phyloP scores from a whole-genome alignment of 2,329 filamentous ascomycete species.

The Pseudocercospora cruenta region DNA sequence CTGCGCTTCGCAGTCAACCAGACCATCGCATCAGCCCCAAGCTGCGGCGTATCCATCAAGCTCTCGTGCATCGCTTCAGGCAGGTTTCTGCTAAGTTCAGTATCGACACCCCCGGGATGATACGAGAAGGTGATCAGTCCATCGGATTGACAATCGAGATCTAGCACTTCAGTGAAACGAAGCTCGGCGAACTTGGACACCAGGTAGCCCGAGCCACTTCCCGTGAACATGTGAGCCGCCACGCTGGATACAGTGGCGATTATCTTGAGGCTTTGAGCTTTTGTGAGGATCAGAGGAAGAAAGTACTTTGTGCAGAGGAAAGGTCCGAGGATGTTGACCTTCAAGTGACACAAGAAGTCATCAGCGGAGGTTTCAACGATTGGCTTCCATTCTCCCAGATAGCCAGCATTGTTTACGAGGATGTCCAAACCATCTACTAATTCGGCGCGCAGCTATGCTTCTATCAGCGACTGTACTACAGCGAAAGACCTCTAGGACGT shows the following conservation, averaged over 20 bases:
- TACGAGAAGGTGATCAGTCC: conserved; percentile 47
- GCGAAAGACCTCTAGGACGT: no score
- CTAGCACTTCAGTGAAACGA: conserved; percentile 51
- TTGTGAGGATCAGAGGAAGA: conserved; percentile 43
- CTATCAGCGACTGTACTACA: no score
- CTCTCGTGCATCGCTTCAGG: conserved; percentile 29
- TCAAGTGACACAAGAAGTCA: conserved; percentile 49
- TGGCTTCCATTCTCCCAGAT: conserved; percentile 16
- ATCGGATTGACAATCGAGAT: conserved; percentile 48
- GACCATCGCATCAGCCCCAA: conserved; percentile 38
- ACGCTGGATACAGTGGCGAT: conserved; percentile 48
- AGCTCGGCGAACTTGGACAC: conserved; percentile 50
- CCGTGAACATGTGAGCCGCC: conserved; percentile 40
- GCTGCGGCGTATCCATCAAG: conserved; percentile 35
- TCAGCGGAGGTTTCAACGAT: conserved; percentile 36
- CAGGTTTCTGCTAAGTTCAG: conserved; percentile 46
- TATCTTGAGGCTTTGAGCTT: conserved; percentile 40
- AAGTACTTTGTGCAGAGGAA: conserved; percentile 43
- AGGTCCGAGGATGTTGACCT: conserved; percentile 54
- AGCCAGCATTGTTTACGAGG: conserved; percentile 42
- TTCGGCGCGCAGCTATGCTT: no score
- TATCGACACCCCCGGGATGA: conserved; percentile 53
- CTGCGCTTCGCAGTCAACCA: conserved; percentile 40
- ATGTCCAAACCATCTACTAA: conserved; percentile 34
- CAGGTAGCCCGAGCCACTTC: conserved; percentile 49